Conservation (phyloP, 805 yeast genomes). For the Limtongia smithiae region DNA sequence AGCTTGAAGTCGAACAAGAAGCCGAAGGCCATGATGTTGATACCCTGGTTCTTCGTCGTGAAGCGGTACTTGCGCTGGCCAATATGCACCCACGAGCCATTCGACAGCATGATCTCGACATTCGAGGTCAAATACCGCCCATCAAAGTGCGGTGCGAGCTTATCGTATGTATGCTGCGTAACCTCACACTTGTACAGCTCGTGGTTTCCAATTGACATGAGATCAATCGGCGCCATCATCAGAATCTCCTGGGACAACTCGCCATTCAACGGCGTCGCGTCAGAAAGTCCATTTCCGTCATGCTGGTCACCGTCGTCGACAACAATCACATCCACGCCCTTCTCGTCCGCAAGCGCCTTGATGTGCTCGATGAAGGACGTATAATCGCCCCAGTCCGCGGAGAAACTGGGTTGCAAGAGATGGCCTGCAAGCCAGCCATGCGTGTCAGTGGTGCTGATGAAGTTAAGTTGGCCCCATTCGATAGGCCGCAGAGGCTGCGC, state of each 20-base stretch:
- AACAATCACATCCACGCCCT: constrained; percentile 61
- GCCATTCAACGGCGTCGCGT: constrained; percentile 74
- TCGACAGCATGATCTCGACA: constrained; percentile 36
- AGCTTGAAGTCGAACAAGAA: constrained; percentile 73
- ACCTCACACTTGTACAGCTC: constrained; percentile 72
- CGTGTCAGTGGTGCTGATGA: constrained; percentile 92
- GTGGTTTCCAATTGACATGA: constrained; percentile 86
- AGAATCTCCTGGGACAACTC: constrained; percentile 58
- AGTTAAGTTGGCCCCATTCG: constrained; percentile 69
- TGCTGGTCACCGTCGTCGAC: constrained; percentile 92
- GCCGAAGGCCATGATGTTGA: constrained; percentile 64
- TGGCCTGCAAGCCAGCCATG: constrained; percentile 97
- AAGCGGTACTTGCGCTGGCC: constrained; percentile 68
- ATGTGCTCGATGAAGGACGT: constrained; percentile 61
- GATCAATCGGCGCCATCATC: constrained; percentile 60
- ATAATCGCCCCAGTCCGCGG: constrained; percentile 92
- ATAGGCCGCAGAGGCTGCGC: constrained; percentile 50
- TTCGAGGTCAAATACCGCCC: constrained; percentile 57
- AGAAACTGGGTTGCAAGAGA: constrained; percentile 66
- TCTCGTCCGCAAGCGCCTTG: constrained; percentile 42
- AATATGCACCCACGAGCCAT: constrained; percentile 53
- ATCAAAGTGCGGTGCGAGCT: constrained; percentile 52
- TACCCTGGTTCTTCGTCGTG: constrained; percentile 51
- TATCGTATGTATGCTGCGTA: constrained; percentile 61
- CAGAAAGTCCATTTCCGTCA: constrained; percentile 85